Evolutionary conservation across 2,329 filamentous ascomycete species (phyloP), one percentile per base, ranked within the genome.

Genomic region (Lachnellula suecica): DNA sequence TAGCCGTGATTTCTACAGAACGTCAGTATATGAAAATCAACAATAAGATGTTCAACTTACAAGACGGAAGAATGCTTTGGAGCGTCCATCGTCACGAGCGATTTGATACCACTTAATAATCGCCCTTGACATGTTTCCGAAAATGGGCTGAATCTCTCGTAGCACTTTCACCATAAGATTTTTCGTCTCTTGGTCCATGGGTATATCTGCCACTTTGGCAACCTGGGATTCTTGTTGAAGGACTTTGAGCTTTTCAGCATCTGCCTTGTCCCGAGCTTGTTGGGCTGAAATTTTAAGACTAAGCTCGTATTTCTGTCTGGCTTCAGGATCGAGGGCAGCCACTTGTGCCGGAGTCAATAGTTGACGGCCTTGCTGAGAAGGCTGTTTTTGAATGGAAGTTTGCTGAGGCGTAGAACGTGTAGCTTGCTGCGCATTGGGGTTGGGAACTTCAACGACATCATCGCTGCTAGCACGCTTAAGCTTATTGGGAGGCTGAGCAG

Each of bases 1-100:
- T 27, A 85, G 70, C 10, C 78, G 79, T 24, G 74, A 67, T 53
- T 81, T 78, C 81, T 85, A 60, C 8, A 37, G 29, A 3, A 52
- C 35, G 63, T 78, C 66, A 78, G 71, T 56, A 54, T 24, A 24
- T 8, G 17, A 37, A 34, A 15, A 35, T 40, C 23, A 20, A 15
- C 11, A 23, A 2, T 7, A 25, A 10, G 41, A 42, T 31, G n/a
- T 23, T 41, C 31, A 5, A 67, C 66, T 64, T 64, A 70, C 67
- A 35, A 61, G 53, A n/a, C 62, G 61, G 49, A 62, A 67, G 41
- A 69, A 70, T 22, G 37, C 29, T 51, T 60, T 62, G 17, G 61
- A 53, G 20, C 61, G 58, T 9, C 49, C 47, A 34, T 68, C 66
- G 52, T 70, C 66, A 20, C 59, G 60, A 15, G 61, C 63, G 3